These are phyloP conservation scores for Phycomyces blakesleeanus DNA, from an alignment of 192 early-diverging fungal genomes.

Conservation along the genomic window DNA sequence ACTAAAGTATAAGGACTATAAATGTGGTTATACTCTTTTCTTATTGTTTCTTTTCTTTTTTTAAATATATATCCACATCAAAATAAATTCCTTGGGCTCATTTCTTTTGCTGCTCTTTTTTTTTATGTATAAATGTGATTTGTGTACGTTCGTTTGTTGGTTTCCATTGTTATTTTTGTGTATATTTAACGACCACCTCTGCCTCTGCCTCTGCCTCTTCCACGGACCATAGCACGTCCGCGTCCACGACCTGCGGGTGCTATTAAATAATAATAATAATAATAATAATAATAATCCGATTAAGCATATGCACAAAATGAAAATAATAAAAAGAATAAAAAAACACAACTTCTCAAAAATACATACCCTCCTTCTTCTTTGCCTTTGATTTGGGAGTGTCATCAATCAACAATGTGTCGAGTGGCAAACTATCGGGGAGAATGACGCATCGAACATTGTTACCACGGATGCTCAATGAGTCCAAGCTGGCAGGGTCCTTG, in stretches of 20 bases:
- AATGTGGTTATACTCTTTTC: too few relatives aligned
- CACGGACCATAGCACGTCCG: constrained; percentile 71
- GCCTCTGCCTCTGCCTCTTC: constrained; percentile 52
- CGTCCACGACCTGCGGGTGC: constrained; percentile 55
- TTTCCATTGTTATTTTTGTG: not conserved
- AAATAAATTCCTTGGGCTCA: not conserved
- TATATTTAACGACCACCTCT: constrained; percentile 25
- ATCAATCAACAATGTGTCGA: constrained; percentile 95
- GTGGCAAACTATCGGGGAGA: constrained; percentile 88
- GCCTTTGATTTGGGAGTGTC: constrained; percentile 91
- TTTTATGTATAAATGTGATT: constrained; percentile 3
- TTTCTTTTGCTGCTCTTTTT: not conserved
- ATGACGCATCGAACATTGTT: constrained; percentile 96
- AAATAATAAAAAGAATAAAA: constrained; percentile 1
- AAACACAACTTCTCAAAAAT: too few relatives aligned
- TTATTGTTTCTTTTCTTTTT: not conserved
- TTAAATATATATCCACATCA: not conserved
- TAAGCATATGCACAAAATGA: not conserved
- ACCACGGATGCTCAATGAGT: constrained; percentile 92
- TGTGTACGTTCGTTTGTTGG: not conserved
- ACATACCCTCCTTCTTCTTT: constrained; percentile 72
- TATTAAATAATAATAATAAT: not conserved
- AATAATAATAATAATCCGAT: too few relatives aligned
- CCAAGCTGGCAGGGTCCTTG: constrained; percentile 85
- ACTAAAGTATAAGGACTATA: too few relatives aligned